phyloP scores from a whole-genome alignment of 768 basidiomycete species.

The Sporobolomyces roseus region DNA sequence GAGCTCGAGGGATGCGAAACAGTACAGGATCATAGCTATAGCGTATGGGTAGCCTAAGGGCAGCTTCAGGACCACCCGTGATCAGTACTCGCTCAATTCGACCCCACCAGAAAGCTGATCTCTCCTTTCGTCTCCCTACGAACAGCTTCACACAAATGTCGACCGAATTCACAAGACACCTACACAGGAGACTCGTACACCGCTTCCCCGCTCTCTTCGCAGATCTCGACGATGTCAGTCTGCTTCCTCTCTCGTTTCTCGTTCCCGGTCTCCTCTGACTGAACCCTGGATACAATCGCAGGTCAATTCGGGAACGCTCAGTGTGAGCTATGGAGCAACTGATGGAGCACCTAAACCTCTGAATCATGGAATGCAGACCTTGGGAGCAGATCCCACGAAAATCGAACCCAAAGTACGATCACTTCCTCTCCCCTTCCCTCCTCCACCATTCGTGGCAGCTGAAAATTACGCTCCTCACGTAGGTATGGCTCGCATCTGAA shows the following conservation, averaged over 20 bases:
- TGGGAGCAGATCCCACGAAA: conserved; percentile 34
- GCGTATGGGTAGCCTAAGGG: too few species aligned
- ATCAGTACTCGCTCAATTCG: too few species aligned
- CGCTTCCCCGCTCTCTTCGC: conserved; percentile 34
- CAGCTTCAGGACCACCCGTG: too few species aligned
- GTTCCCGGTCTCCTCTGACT: not conserved
- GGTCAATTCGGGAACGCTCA: conserved; percentile 1
- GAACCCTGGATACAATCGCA: not conserved
- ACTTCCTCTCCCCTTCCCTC: not conserved
- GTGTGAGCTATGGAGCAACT: conserved; percentile 25
- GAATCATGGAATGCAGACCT: conserved; percentile 28
- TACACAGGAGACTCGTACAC: conserved; percentile 28
- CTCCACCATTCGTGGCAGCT: not conserved
- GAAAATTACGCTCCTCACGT: too few species aligned
- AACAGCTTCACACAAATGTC: conserved; percentile 9
- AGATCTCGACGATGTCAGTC: conserved; percentile 20
- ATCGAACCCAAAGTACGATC: conserved; percentile 38
- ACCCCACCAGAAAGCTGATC: not conserved
- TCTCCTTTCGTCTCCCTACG: not conserved
- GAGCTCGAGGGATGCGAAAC: too few species aligned
- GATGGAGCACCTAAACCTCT: conserved; percentile 19
- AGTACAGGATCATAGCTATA: too few species aligned
- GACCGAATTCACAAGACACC: conserved; percentile 17
- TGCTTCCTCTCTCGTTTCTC: not conserved
- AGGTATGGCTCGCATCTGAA: conserved; percentile 44